These are phyloP conservation scores for Talaromyces albobiverticillius DNA, from an alignment of 2,329 filamentous ascomycete genomes.

Conservation along the genomic window DNA sequence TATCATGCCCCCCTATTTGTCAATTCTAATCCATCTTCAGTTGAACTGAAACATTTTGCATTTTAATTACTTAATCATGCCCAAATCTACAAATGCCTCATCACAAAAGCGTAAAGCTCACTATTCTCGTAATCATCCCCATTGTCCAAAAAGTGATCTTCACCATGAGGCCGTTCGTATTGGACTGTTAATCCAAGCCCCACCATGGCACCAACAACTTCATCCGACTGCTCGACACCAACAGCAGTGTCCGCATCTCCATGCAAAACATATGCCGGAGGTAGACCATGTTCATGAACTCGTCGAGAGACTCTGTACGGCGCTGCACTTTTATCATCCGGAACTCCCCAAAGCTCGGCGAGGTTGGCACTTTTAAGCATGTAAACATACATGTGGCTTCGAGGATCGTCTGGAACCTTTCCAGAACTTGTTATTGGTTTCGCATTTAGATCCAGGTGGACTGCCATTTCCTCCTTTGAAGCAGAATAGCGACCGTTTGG, in stretches of 20 bases:
- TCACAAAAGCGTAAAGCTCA: neutral
- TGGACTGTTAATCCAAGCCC: slow-evolving; percentile 2
- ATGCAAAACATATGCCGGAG: slow-evolving; percentile 5
- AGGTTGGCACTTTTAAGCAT: slow-evolving; percentile 2
- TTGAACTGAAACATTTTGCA: too few species aligned
- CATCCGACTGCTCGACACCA: slow-evolving; percentile 7
- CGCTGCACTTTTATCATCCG: neutral
- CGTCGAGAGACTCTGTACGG: neutral
- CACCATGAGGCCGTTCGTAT: slow-evolving; percentile 6
- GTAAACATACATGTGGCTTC: slow-evolving; percentile 6
- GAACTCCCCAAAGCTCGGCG: slow-evolving; percentile 1
- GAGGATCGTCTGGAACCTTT: slow-evolving; percentile 1
- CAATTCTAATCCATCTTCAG: too few species aligned
- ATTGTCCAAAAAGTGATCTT: slow-evolving; percentile 4
- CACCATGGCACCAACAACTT: slow-evolving; percentile 2
- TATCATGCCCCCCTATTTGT: too few species aligned
- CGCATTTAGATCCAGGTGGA: neutral
- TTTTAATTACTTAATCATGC: too few species aligned
- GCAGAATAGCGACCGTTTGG: slow-evolving; percentile 7
- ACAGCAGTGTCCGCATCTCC: slow-evolving; percentile 1
- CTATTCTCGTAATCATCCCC: slow-evolving; percentile 2
- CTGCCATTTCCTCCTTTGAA: slow-evolving; percentile 4
- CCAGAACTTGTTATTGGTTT: neutral
- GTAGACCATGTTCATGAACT: neutral
- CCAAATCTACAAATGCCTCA: neutral